Evolutionary conservation across 306 rosid genomes (phyloP).

Genomic region (Quercus suber): DNA sequence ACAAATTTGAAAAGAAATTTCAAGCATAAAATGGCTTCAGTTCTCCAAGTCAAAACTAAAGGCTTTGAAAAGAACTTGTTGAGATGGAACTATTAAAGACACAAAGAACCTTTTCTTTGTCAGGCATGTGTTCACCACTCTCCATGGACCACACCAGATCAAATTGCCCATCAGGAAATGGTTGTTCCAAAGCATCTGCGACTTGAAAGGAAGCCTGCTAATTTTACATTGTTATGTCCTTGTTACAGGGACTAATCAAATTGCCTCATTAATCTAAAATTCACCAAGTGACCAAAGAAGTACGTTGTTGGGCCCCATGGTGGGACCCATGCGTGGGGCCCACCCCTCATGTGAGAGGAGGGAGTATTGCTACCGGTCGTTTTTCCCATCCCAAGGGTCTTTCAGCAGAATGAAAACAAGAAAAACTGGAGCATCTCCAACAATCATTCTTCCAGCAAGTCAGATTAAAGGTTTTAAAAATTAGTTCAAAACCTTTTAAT

Average conservation of each 20-base stretch:
- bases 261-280: neutral
- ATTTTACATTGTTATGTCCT: too few species aligned
- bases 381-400: too few species aligned
- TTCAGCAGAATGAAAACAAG: too few species aligned
- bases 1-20: neutral
- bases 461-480: neutral
- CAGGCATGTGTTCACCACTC: conserved; percentile 99
- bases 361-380: too few species aligned
- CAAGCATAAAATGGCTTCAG: neutral
- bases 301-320: too few species aligned
- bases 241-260: neutral
- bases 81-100: neutral
- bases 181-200: conserved; percentile 83
- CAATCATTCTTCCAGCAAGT: neutral
- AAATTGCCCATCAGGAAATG: conserved; percentile 68
- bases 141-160: conserved; percentile 98
- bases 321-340: too few species aligned
- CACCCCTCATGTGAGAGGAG: too few species aligned
- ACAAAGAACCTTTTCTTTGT: conserved; percentile 58
- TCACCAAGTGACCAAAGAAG: too few species aligned
- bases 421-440: too few species aligned
- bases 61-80: neutral
- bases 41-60: neutral
- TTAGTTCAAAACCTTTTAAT: neutral
- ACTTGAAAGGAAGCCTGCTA: conserved; percentile 72